Conservation (phyloP, 2,329 filamentous ascomycete genomes). For the Ceratocystis colombiana region DNA sequence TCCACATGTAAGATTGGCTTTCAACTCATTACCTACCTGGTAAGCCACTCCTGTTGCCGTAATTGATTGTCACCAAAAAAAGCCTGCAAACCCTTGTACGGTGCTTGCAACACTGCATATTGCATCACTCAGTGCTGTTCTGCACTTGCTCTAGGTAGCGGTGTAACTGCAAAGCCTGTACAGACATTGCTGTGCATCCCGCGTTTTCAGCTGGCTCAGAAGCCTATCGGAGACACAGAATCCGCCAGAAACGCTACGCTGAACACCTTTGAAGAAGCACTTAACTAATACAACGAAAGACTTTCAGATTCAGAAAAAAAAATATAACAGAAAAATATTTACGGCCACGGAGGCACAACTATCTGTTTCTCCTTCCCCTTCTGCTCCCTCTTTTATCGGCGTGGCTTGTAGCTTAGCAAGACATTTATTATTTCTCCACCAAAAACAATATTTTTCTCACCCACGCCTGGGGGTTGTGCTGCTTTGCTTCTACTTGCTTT, state of each 20-base stretch:
- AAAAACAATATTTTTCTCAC: slow-evolving; percentile 6
- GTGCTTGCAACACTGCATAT: background rate
- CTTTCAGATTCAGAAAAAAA: background rate
- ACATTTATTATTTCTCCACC: slow-evolving; percentile 5
- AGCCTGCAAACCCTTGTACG: slow-evolving; percentile 1
- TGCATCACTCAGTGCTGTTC: background rate
- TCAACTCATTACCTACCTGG: slow-evolving; percentile 10
- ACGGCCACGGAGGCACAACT: background rate
- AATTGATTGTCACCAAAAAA: background rate
- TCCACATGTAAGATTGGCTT: slow-evolving; percentile 10
- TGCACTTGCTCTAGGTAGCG: background rate
- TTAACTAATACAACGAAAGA: background rate
- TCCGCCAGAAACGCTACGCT: background rate
- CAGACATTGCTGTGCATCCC: slow-evolving; percentile 8
- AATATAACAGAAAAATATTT: background rate
- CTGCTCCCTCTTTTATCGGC: background rate
- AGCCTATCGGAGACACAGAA: background rate
- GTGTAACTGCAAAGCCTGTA: background rate
- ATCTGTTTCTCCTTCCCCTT: slow-evolving; percentile 10
- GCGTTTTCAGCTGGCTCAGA: background rate
- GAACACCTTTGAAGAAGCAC: background rate
- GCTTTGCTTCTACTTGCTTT: background rate
- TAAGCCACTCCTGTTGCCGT: slow-evolving; percentile 3
- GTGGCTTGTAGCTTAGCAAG: slow-evolving; percentile 15
- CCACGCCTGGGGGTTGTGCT: background rate